Conservation (phyloP, 1,284 basidiomycete species). For the Leccinum subspadiceum region DNA sequence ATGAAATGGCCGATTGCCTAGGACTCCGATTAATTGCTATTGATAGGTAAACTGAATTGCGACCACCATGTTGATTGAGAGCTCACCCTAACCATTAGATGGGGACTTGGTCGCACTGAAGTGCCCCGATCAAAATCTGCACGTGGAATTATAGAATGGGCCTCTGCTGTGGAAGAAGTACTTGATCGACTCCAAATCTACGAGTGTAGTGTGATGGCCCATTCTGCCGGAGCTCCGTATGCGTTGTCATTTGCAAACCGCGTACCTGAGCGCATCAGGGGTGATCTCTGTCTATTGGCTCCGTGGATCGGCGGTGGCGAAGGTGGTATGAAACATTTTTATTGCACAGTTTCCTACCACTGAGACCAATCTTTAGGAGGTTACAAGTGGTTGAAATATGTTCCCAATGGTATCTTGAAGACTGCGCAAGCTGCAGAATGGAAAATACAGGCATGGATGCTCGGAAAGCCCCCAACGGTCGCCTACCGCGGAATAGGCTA, state of each 20-base stretch:
- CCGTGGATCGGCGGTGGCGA: slow-evolving; percentile 96
- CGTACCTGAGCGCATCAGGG: slow-evolving; percentile 72
- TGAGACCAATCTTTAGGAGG: slow-evolving; percentile 48
- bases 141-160: slow-evolving; percentile 88
- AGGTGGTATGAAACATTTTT: slow-evolving; percentile 55
- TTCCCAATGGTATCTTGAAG: slow-evolving; percentile 90
- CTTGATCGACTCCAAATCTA: slow-evolving; percentile 77
- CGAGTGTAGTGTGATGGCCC: slow-evolving; percentile 89
- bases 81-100: slow-evolving; percentile 45
- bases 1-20: slow-evolving; percentile 90
- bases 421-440: slow-evolving; percentile 97
- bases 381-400: slow-evolving; percentile 96
- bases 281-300: slow-evolving; percentile 86
- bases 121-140: slow-evolving; percentile 64
- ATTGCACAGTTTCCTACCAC: not conserved
- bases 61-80: slow-evolving; percentile 5
- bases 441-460: slow-evolving; percentile 94
- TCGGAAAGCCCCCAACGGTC: slow-evolving; percentile 88
- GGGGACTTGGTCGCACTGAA: slow-evolving; percentile 91
- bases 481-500: slow-evolving; percentile 81
- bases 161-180: slow-evolving; percentile 85
- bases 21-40: slow-evolving; percentile 90
- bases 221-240: slow-evolving; percentile 96
- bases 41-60: slow-evolving; percentile 62
- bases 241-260: slow-evolving; percentile 85